These are phyloP conservation scores for Pythium rhizo-oryzae DNA, from an alignment of 352 stramenopile species.

Conservation along the genomic window DNA sequence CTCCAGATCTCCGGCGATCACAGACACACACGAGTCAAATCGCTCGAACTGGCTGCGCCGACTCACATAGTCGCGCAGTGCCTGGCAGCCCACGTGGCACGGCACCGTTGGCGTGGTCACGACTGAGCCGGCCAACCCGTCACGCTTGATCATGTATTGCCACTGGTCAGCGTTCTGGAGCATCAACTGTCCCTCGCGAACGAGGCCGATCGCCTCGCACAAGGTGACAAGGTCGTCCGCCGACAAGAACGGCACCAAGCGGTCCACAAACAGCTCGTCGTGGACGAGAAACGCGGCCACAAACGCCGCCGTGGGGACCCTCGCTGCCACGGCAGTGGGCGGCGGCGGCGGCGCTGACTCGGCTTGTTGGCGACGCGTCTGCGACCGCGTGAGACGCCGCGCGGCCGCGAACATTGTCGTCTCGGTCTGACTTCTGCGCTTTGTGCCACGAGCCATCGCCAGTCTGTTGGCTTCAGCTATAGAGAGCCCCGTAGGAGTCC, in stretches of 20 bases:
- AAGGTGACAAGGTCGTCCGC: slow-evolving; percentile 9
- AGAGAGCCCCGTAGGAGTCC: neutral
- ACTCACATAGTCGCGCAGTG: slow-evolving; percentile 46
- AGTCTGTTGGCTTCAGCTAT: no score
- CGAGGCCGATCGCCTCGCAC: slow-evolving; percentile 9
- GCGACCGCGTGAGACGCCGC: neutral
- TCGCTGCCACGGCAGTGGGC: no score
- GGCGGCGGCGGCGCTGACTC: neutral
- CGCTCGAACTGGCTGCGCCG: slow-evolving; percentile 40
- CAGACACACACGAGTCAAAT: slow-evolving; percentile 38
- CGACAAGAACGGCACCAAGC: neutral
- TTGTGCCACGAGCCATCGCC: neutral
- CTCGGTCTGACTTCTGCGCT: neutral
- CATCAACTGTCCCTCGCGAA: neutral
- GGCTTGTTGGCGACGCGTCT: neutral
- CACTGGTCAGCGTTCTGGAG: slow-evolving; percentile 15
- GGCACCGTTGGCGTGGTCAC: slow-evolving; percentile 13
- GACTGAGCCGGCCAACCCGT: neutral
- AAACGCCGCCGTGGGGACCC: neutral
- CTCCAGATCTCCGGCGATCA: slow-evolving; percentile 53
- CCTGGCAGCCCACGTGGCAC: slow-evolving; percentile 23
- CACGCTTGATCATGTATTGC: slow-evolving; percentile 12
- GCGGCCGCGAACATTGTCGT: neutral
- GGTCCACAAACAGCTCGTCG: slow-evolving; percentile 5
- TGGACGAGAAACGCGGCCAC: neutral